Conservation (phyloP, 495 filamentous ascomycete species). For the Letharia lupina region DNA sequence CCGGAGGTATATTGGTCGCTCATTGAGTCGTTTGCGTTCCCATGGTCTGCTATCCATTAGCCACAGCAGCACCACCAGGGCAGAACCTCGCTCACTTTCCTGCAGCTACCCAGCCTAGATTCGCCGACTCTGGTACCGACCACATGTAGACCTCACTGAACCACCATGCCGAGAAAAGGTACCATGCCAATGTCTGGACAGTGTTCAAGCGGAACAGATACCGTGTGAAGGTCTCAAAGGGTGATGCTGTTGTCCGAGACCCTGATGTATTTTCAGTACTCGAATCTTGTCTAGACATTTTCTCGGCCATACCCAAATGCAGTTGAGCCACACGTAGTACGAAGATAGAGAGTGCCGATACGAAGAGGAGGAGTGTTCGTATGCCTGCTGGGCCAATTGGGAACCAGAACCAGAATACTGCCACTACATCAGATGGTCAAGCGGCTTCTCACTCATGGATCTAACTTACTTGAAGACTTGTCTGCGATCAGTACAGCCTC, state of each 20-base stretch:
- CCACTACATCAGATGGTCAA: slow-evolving; percentile 8
- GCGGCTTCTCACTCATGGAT: slow-evolving; percentile 11
- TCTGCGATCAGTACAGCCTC: slow-evolving; percentile 61
- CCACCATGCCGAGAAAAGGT: slow-evolving; percentile 67
- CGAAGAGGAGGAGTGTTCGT: slow-evolving; percentile 62
- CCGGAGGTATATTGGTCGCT: slow-evolving; percentile 74
- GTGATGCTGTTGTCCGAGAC: slow-evolving; percentile 56
- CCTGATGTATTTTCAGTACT: slow-evolving; percentile 21
- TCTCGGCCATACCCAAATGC: slow-evolving; percentile 45
- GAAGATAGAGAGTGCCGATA: slow-evolving; percentile 57
- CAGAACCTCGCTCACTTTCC: slow-evolving; percentile 39
- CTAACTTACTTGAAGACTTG: slow-evolving; percentile 57
- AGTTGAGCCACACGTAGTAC: slow-evolving; percentile 80
- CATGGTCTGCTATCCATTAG: slow-evolving; percentile 36
- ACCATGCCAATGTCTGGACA: slow-evolving; percentile 59
- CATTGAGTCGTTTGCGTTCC: slow-evolving; percentile 76
- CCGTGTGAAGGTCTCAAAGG: slow-evolving; percentile 51
- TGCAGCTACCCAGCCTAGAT: slow-evolving; percentile 63
- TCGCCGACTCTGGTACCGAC: slow-evolving; percentile 54
- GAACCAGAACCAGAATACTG: slow-evolving; percentile 82
- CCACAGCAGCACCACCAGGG: neutral
- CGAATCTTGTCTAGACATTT: slow-evolving; percentile 1
- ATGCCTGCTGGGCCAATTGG: slow-evolving; percentile 68
- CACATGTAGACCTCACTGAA: slow-evolving; percentile 79
- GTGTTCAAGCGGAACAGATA: slow-evolving; percentile 49